Base-by-base conservation (phyloP, 768 basidiomycete species). In the Chlorophyllum brunneum region DNA sequence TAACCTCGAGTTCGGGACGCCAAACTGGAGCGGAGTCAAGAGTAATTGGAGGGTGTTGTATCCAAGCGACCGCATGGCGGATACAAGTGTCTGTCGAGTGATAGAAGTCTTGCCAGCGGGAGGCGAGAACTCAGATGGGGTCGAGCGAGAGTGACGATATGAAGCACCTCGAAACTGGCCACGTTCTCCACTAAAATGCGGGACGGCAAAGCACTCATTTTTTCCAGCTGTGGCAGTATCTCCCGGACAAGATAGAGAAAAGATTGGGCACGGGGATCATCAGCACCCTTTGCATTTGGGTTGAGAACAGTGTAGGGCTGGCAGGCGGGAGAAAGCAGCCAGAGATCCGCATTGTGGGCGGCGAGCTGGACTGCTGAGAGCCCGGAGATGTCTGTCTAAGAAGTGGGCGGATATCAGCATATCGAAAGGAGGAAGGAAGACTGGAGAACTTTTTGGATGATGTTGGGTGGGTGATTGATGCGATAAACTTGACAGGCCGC, bases 271-370 rank as follows among this genome's bases (percentile, higher is more conserved):
- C 88, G 80, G 9, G 88, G 85, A 68, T 92, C 90, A 9, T 68
- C 67, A 6, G 77, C 79, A 8, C 86, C 88, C 69, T 83, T 84
- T 7, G 86, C 85, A 11, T 75, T 70, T 3, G 86, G 82, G 60
- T 88, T 90, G 46, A 92, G 69, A 2, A 88, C 79, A 0, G 90
- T 91, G 60, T 91, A 92, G 0, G 90, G 90, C 61, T 92, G 89
- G 63, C 89, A 92, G 5, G 88, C 81, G 4, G 89, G 90, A 0
- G 89, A 91, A 39, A 90, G 65, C 15, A 92, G 76, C 89, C 90
- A 92, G 4, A 89, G 63, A 55, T 83, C 66, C 15, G 86, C 84
- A 47, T 77, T 54, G 22, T 78, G 67, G 16, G 58, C 51, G 10
- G 74, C 69, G 5, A 92, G 66, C 13, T 70, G 65, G 2, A 66